phyloP scores from a whole-genome alignment of 2,329 filamentous ascomycete genomes.

The Aspergillus aculeatinus region DNA sequence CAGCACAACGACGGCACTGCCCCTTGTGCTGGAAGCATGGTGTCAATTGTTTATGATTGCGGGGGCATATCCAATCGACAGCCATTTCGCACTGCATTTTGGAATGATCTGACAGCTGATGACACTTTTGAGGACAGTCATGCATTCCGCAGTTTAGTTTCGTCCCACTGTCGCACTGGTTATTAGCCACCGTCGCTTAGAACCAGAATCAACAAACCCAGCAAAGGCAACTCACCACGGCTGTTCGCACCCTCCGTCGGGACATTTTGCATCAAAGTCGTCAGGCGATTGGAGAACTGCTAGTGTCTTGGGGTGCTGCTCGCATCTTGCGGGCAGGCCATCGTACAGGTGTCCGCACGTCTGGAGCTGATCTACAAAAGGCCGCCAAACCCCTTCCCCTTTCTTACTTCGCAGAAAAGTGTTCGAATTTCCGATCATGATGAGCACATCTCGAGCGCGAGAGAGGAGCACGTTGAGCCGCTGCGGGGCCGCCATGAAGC shows the following conservation, averaged over 20 bases:
- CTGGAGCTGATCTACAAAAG: conserved; percentile 59
- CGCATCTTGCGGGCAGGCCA: conserved; percentile 61
- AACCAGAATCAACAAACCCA: no score
- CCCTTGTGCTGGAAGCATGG: conserved; percentile 46
- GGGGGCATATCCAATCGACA: conserved; percentile 51
- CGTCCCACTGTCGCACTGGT: conserved; percentile 35
- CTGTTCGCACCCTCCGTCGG: conserved; percentile 68
- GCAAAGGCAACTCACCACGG: conserved; percentile 38
- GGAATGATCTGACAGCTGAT: conserved; percentile 60
- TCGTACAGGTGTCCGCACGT: conserved; percentile 54
- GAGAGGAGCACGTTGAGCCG: conserved; percentile 70
- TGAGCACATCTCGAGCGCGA: conserved; percentile 62
- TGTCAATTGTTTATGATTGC: conserved; percentile 51
- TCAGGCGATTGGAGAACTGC: conserved; percentile 49
- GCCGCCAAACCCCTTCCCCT: conserved; percentile 57
- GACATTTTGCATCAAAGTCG: conserved; percentile 63
- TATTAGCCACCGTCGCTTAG: not conserved
- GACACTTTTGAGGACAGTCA: conserved; percentile 60
- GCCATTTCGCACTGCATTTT: conserved; percentile 50
- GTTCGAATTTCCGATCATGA: conserved; percentile 68
- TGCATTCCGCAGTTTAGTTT: conserved; percentile 60
- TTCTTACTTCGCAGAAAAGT: conserved; percentile 64
- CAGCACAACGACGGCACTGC: conserved; percentile 53
- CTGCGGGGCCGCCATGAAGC: conserved; percentile 66
- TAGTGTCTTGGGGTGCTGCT: conserved; percentile 55